Evolutionary conservation across 139 green algal genomes (phyloP).

Genomic region (Spirogloea muscicola): DNA sequence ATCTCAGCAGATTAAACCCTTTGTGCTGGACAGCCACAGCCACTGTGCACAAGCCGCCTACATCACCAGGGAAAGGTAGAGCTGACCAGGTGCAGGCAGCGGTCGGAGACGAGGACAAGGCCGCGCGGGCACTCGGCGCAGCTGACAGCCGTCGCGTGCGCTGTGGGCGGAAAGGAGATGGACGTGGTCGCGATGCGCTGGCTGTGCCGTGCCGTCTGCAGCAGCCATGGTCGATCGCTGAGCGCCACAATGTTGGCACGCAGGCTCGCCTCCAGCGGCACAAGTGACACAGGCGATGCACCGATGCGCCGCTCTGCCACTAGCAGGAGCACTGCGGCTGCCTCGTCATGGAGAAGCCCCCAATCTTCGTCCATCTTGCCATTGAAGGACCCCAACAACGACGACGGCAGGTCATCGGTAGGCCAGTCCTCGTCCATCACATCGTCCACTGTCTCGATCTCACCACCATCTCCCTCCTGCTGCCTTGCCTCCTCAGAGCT

Average conservation of each 20-base stretch:
- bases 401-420: too few relatives aligned
- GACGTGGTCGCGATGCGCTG: constrained; percentile 10
- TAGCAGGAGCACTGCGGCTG: constrained; percentile 7
- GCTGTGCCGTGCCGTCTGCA: constrained; percentile 13
- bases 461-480: too few relatives aligned
- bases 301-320: constrained; percentile 24
- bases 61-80: background rate
- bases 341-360: too few relatives aligned
- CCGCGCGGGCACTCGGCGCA: constrained; percentile 31
- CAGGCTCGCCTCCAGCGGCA: constrained; percentile 6
- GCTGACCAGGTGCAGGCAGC: constrained; percentile 42
- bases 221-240: constrained; percentile 43
- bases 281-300: constrained; percentile 32
- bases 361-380: too few relatives aligned
- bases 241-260: constrained; percentile 33
- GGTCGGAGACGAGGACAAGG: constrained; percentile 32
- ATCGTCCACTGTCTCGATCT: too few relatives aligned
- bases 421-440: too few relatives aligned
- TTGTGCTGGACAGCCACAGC: too few relatives aligned
- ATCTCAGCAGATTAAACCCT: too few relatives aligned
- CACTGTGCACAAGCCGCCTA: too few relatives aligned
- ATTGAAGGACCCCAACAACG: too few relatives aligned
- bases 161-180: constrained; percentile 34
- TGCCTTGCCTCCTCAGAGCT: too few relatives aligned
- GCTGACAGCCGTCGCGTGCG: constrained; percentile 36